Evolutionary conservation across 2,329 filamentous ascomycete genomes (phyloP), one percentile per base, ranked within the genome.

Genomic region (Penicillium sp.): DNA sequence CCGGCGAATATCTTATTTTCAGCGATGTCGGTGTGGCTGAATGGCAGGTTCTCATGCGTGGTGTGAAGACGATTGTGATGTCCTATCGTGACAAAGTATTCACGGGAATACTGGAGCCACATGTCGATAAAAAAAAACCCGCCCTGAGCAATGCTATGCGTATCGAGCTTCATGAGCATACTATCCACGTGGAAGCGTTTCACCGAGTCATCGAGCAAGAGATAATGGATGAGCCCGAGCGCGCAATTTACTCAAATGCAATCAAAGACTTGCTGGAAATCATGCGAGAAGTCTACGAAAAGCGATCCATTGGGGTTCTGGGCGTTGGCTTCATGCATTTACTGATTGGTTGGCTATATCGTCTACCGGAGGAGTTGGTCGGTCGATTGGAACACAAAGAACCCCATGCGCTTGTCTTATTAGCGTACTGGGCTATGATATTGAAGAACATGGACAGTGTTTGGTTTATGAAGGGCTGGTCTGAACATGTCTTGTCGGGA

Each of bases 381-480:
- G 28, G 48, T 2, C 51, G 57, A 8, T 49, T 76, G 11, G 72
- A 76, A 48, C 49, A 55, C 1, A 73, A 70, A 45, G 67, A 75
- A 11, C 61, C 71, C 5, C 42, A 65, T 33, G 68, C 71, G 1
- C 54, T 76, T 16, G 55, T 73, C 1, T 55, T 76, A 6, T 57
- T 76, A 35, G 70, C 70, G 0, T 62, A 75, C 35, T 77, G 75
- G 74, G 67, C 63, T 40, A 65, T 76, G 6, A 40, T 76, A 5
- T 49, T 77, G 25, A 67, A 64, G 42, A 72, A 70, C 53, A 75
- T 76, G 74, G 55, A 67, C 10, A 62, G 64, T 0, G 58, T 60
- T 0, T 77, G 75, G 75, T 70, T 76, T 43, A 76, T 76, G 69
- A 40, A 57, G 11, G 73, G 69, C 2, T 76, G 75, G 75, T 68